Base-by-base conservation (phyloP, 1,284 basidiomycete genomes). In the Stygiomarasmius scandens region DNA sequence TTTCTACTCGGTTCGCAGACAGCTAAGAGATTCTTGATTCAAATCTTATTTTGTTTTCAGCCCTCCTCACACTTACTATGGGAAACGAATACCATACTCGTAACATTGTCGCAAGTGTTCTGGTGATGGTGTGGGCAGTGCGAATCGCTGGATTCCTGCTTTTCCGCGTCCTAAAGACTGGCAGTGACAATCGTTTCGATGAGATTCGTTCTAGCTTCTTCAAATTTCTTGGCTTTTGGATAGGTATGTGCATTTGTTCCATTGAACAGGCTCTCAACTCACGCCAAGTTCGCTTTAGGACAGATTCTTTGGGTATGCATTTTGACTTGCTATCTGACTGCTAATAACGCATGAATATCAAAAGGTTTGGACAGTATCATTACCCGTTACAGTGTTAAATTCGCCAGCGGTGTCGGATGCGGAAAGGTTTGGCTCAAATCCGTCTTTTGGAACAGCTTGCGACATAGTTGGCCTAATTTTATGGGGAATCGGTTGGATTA, bases 401-500 rank as follows among this genome's bases (percentile, higher is more conserved):
- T 90, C 89, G 1, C 87, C 86, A 1, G 80, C 80, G 2, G 78
- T 89, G 16, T 85, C 84, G 1, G 81, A 83, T 57, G 69, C 67
- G 2, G 55, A 49, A 3, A 63, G 64, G 12, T 74, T 75, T 2
- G 81, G 80, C 1, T 78, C 77, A 4, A 79, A 83, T 60, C 80
- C 83, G 9, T 55, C 69, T 0, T 90, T 87, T 64, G 87, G 87
- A 0, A 86, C 82, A 0, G 78, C 80, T 2, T 71, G 81, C 47
- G 90, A 92, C 66, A 84, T 92, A 44, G 81, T 82, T 9, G 90
- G 90, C 0, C 75, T 90, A 57, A 76, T 92, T 44, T 65, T 92
- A 5, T 92, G 86, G 78, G 76, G 69, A 2, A 29, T 90, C 20
- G 90, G 89, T 1, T 83, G 87, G 68, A 36, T 79, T 14, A 76